A percentile compares a stretch with the other conserved stretches of the same genome.
Evolutionary conservation across 345 rosid species (phyloP).

Genomic region (Turritis glabra): DNA sequence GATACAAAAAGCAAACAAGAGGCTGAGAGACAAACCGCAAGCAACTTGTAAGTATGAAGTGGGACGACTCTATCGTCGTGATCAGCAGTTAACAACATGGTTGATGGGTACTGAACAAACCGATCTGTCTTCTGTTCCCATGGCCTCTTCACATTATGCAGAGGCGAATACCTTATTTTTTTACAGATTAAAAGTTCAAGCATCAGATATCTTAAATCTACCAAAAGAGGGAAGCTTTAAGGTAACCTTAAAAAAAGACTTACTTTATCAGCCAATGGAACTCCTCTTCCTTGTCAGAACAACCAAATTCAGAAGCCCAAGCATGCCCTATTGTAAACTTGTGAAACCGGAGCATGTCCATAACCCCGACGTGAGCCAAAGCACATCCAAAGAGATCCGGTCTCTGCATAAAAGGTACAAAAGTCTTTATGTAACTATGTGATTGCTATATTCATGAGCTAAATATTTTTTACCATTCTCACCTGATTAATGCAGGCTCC

Average conservation of each 20-base stretch:
- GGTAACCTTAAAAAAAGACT: slow-evolving; percentile 26
- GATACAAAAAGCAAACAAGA: slow-evolving; percentile 15
- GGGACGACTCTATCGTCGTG: slow-evolving; percentile 97
- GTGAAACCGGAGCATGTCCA: slow-evolving; percentile 98
- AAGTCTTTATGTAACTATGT: not conserved
- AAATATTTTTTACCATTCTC: not conserved
- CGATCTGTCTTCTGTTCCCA: slow-evolving; percentile 61
- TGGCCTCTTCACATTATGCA: slow-evolving; percentile 93
- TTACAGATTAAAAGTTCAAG: not conserved
- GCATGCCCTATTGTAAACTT: slow-evolving; percentile 97
- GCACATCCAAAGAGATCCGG: slow-evolving; percentile 99
- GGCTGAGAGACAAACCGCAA: slow-evolving; percentile 63
- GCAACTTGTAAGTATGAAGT: slow-evolving; percentile 73
- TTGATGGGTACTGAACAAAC: slow-evolving; percentile 72
- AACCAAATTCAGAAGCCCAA: slow-evolving; percentile 92
- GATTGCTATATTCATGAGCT: not conserved
- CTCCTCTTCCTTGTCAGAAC: slow-evolving; percentile 85
- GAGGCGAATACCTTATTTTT: slow-evolving; percentile 75
- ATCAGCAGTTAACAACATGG: slow-evolving; percentile 94
- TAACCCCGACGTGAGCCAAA: slow-evolving; percentile 96
- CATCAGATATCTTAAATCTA: slow-evolving; percentile 1
- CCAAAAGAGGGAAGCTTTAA: not conserved
- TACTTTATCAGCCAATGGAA: slow-evolving; percentile 91
- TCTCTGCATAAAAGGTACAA: slow-evolving; percentile 50
- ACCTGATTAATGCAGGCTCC: slow-evolving; percentile 99